These are phyloP conservation scores for Candida saitoana DNA, from an alignment of 805 yeast genomes.

Conservation along the genomic window DNA sequence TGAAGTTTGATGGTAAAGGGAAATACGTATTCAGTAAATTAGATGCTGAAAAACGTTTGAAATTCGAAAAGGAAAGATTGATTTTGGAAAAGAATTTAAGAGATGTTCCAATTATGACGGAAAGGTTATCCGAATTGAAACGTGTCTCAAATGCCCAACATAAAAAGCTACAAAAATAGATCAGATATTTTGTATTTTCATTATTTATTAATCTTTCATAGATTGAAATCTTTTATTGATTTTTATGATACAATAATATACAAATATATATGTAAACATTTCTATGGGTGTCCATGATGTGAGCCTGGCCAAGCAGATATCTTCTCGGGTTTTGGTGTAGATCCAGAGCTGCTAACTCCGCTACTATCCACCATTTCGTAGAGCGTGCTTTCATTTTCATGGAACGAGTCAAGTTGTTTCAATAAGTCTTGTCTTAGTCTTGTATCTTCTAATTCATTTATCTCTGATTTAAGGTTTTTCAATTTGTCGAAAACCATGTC, in stretches of 20 bases:
- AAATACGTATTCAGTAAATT: slow-evolving; percentile 58
- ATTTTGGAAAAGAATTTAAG: slow-evolving; percentile 66
- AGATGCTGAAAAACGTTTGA: slow-evolving; percentile 68
- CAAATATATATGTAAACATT: background rate
- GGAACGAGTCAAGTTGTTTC: slow-evolving; percentile 1
- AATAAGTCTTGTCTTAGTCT: slow-evolving; percentile 9
- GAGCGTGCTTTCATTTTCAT: slow-evolving; percentile 4
- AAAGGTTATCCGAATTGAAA: slow-evolving; percentile 61
- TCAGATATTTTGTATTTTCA: background rate
- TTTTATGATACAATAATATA: background rate
- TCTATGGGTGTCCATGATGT: slow-evolving; percentile 58
- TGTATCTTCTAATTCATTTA: slow-evolving; percentile 17
- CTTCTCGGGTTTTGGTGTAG: slow-evolving; percentile 34
- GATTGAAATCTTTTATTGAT: too few relatives aligned
- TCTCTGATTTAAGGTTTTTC: slow-evolving; percentile 14
- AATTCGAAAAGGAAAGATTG: slow-evolving; percentile 74
- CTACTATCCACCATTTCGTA: slow-evolving; percentile 12
- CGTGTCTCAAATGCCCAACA: slow-evolving; percentile 47
- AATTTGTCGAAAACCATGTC: slow-evolving; percentile 28
- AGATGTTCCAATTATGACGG: slow-evolving; percentile 62
- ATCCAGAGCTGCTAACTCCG: slow-evolving; percentile 20
- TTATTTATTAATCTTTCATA: too few relatives aligned
- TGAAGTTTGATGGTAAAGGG: slow-evolving; percentile 85
- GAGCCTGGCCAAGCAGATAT: slow-evolving; percentile 65
- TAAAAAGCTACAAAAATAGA: slow-evolving; percentile 22